Percentiles rank a stretch among this genome's conserved stretches.
Conservation (phyloP, 1,284 basidiomycete species). For the Acaromyces ingoldii region DNA sequence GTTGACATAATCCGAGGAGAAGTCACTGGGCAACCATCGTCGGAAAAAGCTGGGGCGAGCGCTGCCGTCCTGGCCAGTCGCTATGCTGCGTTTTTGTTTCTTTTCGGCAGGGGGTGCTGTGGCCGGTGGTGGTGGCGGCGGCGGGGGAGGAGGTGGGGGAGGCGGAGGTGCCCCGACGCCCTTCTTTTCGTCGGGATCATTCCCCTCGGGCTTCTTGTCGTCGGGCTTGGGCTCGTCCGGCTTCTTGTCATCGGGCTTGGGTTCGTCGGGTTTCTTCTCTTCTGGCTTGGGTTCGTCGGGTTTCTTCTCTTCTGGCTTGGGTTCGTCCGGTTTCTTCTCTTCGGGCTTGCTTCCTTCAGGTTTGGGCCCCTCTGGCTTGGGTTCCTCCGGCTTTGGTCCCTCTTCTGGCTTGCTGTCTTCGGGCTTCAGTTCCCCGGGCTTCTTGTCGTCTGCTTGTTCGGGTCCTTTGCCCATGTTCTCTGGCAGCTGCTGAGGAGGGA, state of each 20-base stretch:
- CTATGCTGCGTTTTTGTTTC: too few relatives aligned
- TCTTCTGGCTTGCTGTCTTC: not conserved
- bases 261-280: conserved; percentile 7
- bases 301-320: not conserved
- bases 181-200: too few relatives aligned
- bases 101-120: too few relatives aligned
- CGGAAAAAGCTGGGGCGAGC: too few relatives aligned
- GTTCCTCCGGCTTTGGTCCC: not conserved
- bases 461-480: not conserved
- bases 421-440: not conserved
- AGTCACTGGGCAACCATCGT: too few relatives aligned
- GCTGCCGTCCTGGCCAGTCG: too few relatives aligned
- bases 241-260: not conserved
- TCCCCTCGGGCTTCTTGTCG: too few relatives aligned
- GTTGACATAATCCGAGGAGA: too few relatives aligned
- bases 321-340: not conserved
- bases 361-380: not conserved
- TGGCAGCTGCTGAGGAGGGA: not conserved
- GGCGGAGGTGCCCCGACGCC: too few relatives aligned
- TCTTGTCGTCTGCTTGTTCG: not conserved
- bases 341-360: not conserved
- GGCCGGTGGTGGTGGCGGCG: too few relatives aligned
- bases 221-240: too few relatives aligned
- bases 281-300: not conserved
- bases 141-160: too few relatives aligned